phyloP scores from a whole-genome alignment of 495 filamentous ascomycete genomes.

The Lindgomyces ingoldianus region DNA sequence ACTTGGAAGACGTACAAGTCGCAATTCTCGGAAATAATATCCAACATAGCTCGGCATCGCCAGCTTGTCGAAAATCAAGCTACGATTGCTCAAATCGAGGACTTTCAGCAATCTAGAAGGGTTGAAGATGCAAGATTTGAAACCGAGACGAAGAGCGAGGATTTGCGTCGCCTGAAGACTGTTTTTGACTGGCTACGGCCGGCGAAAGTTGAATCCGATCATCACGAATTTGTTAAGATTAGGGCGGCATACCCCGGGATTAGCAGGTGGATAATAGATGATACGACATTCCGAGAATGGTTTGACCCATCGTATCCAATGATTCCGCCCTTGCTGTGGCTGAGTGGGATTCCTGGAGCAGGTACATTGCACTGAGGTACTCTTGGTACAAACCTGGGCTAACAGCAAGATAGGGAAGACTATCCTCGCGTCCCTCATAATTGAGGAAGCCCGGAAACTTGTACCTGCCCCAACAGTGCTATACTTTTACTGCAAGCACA shows the following conservation, averaged over 20 bases:
- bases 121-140: not conserved
- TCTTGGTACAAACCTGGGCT: not conserved
- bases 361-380: not conserved
- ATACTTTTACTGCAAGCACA: constrained; percentile 34
- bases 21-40: constrained; percentile 2
- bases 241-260: not conserved
- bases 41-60: not conserved
- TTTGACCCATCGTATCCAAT: not conserved
- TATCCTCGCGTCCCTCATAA: constrained; percentile 28
- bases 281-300: constrained; percentile 18
- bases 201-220: constrained; percentile 1
- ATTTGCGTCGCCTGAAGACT: not conserved
- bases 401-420: constrained; percentile 30
- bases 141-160: not conserved
- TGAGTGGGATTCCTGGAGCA: constrained; percentile 25
- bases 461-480: not conserved
- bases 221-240: not conserved
- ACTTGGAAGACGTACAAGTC: constrained; percentile 6
- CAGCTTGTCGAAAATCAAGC: not conserved
- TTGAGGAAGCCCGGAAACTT: constrained; percentile 12
- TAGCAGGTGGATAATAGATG: constrained; percentile 19
- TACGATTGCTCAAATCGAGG: too few relatives aligned
- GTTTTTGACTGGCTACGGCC: constrained; percentile 7
- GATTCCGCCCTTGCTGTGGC: constrained; percentile 6
- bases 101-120: too few relatives aligned